phyloP scores from a whole-genome alignment of 768 basidiomycete genomes.

The Auricularia sp. region DNA sequence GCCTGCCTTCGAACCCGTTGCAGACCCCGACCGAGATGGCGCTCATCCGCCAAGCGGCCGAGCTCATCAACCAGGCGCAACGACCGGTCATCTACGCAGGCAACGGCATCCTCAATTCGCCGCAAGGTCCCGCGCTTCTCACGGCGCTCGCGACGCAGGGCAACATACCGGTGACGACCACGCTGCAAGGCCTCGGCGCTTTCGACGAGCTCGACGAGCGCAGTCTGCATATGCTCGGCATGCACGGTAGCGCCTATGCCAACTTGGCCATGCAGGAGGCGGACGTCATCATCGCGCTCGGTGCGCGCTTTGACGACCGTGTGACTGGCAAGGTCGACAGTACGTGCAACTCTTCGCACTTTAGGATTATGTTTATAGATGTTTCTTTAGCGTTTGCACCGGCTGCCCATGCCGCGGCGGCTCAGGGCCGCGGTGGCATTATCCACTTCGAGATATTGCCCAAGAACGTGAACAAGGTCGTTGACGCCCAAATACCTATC shows the following conservation, averaged over 20 bases:
- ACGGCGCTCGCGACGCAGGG: conserved; percentile 68
- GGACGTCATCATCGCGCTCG: conserved; percentile 95
- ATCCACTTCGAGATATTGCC: conserved; percentile 99
- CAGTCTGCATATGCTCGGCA: conserved; percentile 94
- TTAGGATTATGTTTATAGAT: not conserved
- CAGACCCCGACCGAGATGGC: conserved; percentile 50
- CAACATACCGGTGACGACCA: conserved; percentile 96
- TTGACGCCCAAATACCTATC: conserved; percentile 88
- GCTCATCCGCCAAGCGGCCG: conserved; percentile 74
- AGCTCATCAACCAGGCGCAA: conserved; percentile 85
- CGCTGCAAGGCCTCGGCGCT: conserved; percentile 88
- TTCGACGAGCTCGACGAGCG: conserved; percentile 85
- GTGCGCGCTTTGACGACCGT: conserved; percentile 94
- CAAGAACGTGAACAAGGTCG: conserved; percentile 98
- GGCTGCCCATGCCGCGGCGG: conserved; percentile 76
- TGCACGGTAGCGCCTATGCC: conserved; percentile 97
- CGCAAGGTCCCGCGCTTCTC: conserved; percentile 74
- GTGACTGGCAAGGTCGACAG: conserved; percentile 82
- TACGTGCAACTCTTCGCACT: conserved; percentile 9
- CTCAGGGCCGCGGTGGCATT: conserved; percentile 83
- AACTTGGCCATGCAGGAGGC: conserved; percentile 97
- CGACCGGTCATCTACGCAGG: conserved; percentile 90
- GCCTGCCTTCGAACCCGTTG: conserved; percentile 67
- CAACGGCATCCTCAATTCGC: conserved; percentile 75
- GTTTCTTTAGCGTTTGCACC: conserved; percentile 62